phyloP scores from a whole-genome alignment of 2,329 filamentous ascomycete genomes.

The Apiospora arundinis region DNA sequence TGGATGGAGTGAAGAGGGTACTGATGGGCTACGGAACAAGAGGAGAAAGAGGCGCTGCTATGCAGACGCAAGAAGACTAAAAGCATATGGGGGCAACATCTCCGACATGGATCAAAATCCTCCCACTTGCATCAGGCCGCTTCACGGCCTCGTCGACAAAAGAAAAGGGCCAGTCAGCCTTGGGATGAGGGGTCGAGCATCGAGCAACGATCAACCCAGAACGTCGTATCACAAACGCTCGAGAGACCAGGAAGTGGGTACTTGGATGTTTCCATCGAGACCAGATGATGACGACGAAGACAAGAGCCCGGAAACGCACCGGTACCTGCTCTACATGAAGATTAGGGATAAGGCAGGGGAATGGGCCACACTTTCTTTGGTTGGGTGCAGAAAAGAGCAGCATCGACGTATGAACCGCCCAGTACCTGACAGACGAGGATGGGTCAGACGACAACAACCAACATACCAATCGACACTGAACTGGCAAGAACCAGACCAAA shows the following conservation, averaged over 20 bases:
- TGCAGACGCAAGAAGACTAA: neutral
- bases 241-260: neutral
- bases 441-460: neutral
- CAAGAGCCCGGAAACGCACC: no score
- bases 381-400: neutral
- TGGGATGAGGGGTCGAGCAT: neutral
- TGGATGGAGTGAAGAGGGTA: neutral
- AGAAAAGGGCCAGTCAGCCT: neutral
- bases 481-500: neutral
- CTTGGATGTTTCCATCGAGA: neutral
- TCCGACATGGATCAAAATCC: neutral
- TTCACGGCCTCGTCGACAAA: neutral
- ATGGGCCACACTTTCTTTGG: neutral
- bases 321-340: neutral
- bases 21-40: neutral
- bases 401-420: neutral
- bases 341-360: neutral
- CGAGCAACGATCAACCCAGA: conserved; percentile 6
- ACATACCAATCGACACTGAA: neutral
- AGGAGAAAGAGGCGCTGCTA: conserved; percentile 4
- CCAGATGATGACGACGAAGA: neutral
- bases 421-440: neutral
- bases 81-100: neutral
- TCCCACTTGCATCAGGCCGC: neutral
- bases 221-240: neutral